Percentiles rank a stretch among this genome's conserved stretches.
phyloP scores from a whole-genome alignment of 2,329 filamentous ascomycete genomes.

The Pyrenochaeta sp. region DNA sequence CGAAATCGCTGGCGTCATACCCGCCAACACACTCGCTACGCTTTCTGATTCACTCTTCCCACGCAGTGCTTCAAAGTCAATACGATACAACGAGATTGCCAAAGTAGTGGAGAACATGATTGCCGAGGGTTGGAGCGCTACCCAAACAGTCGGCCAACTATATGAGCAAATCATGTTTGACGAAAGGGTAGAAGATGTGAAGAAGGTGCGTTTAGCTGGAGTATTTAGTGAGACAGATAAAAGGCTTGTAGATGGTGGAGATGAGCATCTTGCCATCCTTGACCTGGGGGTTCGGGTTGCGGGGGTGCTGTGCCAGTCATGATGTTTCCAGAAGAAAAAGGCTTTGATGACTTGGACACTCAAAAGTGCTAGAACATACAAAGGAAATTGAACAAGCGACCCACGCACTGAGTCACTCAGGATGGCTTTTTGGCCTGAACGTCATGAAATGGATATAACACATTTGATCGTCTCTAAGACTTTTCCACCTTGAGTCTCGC shows the following conservation, averaged over 20 bases:
- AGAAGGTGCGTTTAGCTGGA: constrained; percentile 90
- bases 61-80: constrained; percentile 51
- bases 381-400: no score
- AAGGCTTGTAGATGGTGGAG: constrained; percentile 89
- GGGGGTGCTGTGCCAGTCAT: constrained; percentile 66
- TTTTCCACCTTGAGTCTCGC: no score
- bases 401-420: no score
- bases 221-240: constrained; percentile 96
- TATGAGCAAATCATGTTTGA: constrained; percentile 86
- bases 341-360: not conserved
- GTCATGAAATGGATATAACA: no score
- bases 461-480: no score
- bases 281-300: constrained; percentile 86
- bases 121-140: constrained; percentile 95
- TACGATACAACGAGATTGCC: constrained; percentile 75
- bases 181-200: constrained; percentile 80
- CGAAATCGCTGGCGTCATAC: constrained; percentile 96
- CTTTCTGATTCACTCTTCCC: constrained; percentile 82
- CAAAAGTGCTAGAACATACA: not conserved
- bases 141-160: constrained; percentile 84
- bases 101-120: constrained; percentile 88
- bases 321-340: not conserved
- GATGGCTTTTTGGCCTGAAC: no score
- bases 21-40: constrained; percentile 72
- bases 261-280: constrained; percentile 91